Evolutionary conservation across 2,329 filamentous ascomycete species (phyloP).

Genomic region (Xylaria sp.): DNA sequence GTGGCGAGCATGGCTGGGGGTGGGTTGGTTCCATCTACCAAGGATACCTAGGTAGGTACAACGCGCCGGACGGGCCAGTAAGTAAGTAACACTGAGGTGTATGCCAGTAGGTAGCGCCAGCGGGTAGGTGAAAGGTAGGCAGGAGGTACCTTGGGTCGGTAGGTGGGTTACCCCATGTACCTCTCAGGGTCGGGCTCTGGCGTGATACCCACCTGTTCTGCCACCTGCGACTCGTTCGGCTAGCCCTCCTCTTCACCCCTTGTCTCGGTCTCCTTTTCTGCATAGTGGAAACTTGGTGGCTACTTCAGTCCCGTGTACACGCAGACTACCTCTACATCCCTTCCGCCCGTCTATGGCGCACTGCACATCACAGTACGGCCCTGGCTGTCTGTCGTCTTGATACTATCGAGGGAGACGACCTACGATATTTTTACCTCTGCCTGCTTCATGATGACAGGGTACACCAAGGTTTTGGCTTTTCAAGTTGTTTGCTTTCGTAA

Average conservation of each 20-base stretch:
- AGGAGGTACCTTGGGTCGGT: conserved; percentile 5
- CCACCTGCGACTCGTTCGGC: conserved; percentile 13
- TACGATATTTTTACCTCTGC: background rate
- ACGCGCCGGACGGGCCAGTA: background rate
- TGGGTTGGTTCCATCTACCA: conserved; percentile 21
- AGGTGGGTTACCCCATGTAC: background rate
- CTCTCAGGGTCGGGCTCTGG: conserved; percentile 29
- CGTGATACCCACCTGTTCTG: conserved; percentile 28
- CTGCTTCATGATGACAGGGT: background rate
- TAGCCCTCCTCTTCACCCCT: conserved; percentile 11
- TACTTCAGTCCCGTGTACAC: conserved; percentile 10
- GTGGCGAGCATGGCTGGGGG: conserved; percentile 31
- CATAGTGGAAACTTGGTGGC: conserved; percentile 27
- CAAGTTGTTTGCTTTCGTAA: background rate
- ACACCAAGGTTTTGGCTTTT: background rate
- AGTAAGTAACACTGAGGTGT: background rate
- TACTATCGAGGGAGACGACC: background rate
- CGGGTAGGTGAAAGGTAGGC: background rate
- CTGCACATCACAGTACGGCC: background rate
- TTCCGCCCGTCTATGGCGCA: too few relatives aligned
- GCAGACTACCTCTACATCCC: background rate
- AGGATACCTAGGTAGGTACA: too few relatives aligned
- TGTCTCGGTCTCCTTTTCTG: conserved; percentile 35
- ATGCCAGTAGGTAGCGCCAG: background rate
- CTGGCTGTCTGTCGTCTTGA: too few relatives aligned